Percentiles rank a stretch among this genome's conserved stretches.
Evolutionary conservation across 257 asterid genomes (phyloP).

Genomic region (Datura wrightii): DNA sequence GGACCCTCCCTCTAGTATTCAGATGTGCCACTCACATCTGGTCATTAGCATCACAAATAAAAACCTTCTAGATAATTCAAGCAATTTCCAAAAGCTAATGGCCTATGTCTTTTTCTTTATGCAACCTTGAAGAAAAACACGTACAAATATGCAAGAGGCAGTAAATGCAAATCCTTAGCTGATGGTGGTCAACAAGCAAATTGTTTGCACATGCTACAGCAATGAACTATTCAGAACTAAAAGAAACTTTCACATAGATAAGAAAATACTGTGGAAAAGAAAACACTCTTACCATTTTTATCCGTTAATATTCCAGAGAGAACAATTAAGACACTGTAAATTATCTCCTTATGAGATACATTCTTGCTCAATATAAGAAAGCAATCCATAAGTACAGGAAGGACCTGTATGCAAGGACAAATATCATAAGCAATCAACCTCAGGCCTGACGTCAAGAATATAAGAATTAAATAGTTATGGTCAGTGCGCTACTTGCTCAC

Average conservation of each 20-base stretch:
- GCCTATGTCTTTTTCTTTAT: neutral
- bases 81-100: neutral
- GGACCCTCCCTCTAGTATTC: conserved; percentile 14
- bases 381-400: conserved; percentile 76
- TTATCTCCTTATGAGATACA: conserved; percentile 60
- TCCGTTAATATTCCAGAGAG: conserved; percentile 78
- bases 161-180: neutral
- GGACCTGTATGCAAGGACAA: conserved; percentile 59
- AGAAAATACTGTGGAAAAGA: conserved; percentile 17
- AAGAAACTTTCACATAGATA: conserved; percentile 2
- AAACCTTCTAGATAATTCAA: conserved; percentile 10
- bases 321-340: conserved; percentile 68
- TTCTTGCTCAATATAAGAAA: conserved; percentile 62
- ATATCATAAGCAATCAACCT: conserved; percentile 34
- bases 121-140: neutral
- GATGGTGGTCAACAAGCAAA: neutral
- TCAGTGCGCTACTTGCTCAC: conserved; percentile 43
- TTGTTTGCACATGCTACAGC: conserved; percentile 19
- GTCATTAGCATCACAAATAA: neutral
- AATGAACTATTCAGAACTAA: conserved; percentile 5
- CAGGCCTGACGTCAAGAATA: neutral
- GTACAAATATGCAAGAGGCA: neutral
- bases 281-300: conserved; percentile 65
- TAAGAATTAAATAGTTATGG: neutral
- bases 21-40: neutral